Percentiles rank a stretch among this genome's conserved stretches.
phyloP scores from a whole-genome alignment of 2,329 filamentous ascomycete genomes.

The Colletotrichum salicis region DNA sequence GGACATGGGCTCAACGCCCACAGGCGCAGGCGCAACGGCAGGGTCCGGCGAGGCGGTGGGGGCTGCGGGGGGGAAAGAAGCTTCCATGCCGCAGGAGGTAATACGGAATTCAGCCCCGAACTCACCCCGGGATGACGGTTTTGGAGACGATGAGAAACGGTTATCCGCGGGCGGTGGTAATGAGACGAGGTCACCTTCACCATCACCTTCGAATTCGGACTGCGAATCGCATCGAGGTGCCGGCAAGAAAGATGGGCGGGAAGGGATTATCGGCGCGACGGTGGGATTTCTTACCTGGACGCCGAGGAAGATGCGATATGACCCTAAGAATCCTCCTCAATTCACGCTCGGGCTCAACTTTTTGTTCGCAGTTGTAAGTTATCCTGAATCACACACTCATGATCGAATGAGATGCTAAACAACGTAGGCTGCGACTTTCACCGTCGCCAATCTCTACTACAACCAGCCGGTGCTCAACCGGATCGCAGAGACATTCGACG shows the following conservation, averaged over 20 bases:
- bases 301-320: conserved; percentile 75
- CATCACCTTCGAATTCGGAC: conserved; percentile 10
- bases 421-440: conserved; percentile 66
- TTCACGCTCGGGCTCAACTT: conserved; percentile 77
- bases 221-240: not conserved
- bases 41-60: not conserved
- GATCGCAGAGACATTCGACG: conserved; percentile 75
- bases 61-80: not conserved
- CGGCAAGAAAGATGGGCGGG: not conserved
- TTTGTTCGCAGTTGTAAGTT: conserved; percentile 71
- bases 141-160: not conserved
- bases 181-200: not conserved
- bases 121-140: not conserved
- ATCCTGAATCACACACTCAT: not conserved
- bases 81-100: not conserved
- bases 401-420: not conserved
- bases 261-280: not conserved
- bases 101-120: conserved; percentile 1
- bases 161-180: not conserved
- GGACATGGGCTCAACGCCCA: conserved; percentile 3
- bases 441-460: conserved; percentile 85
- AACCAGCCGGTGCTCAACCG: conserved; percentile 83
- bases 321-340: conserved; percentile 71
- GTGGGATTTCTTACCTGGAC: conserved; percentile 61
- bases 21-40: not conserved